Evolutionary conservation across 257 asterid genomes (phyloP).

Genomic region (Marsdenia floribunda): DNA sequence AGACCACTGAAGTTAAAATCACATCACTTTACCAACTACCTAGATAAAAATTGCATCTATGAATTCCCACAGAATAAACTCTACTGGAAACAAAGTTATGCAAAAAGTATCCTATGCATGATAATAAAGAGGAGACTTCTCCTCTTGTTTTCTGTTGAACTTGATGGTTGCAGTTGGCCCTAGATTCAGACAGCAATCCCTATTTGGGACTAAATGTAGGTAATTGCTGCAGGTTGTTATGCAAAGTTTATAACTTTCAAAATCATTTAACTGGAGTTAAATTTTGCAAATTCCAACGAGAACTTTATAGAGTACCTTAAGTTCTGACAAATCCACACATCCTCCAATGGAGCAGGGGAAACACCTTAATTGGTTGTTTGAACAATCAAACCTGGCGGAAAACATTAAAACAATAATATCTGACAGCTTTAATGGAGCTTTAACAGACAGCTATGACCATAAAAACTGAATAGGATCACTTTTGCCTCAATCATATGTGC

Average conservation of each 20-base stretch:
- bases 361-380: constrained; percentile 59
- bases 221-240: background rate
- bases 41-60: background rate
- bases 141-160: background rate
- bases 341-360: constrained; percentile 77
- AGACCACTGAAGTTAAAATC: background rate
- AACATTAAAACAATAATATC: constrained; percentile 12
- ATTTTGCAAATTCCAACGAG: background rate
- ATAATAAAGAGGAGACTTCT: background rate
- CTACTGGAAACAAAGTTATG: background rate
- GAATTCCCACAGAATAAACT: background rate
- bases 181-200: background rate
- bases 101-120: background rate
- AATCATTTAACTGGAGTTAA: background rate
- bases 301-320: constrained; percentile 51
- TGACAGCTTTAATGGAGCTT: background rate
- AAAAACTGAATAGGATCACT: background rate
- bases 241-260: background rate
- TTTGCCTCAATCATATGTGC: background rate
- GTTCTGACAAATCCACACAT: constrained; percentile 59
- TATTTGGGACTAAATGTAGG: background rate
- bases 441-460: background rate
- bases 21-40: background rate
- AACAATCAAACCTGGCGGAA: constrained; percentile 81
- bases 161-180: background rate